These are phyloP conservation scores for Mediolabrus comicus DNA, from an alignment of 108 stramenopile species.

Conservation along the genomic window DNA sequence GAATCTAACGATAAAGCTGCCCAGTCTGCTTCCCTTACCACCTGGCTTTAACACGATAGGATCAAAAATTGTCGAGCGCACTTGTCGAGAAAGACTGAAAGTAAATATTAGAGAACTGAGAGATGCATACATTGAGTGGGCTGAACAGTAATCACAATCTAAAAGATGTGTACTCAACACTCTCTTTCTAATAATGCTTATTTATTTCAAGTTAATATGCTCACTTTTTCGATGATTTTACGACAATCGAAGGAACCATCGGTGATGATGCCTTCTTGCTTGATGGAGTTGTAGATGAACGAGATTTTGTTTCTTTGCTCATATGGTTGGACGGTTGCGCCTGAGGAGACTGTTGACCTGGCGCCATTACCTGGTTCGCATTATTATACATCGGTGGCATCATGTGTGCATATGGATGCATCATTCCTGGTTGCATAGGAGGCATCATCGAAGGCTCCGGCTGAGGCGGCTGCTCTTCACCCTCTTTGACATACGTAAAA, in stretches of 20 bases:
- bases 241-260: conserved; percentile 32
- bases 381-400: conserved; percentile 16
- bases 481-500: conserved; percentile 83
- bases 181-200: not conserved
- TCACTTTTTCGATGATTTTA: conserved; percentile 29
- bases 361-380: conserved; percentile 8
- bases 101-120: conserved; percentile 23
- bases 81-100: conserved; percentile 34
- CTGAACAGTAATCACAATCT: not conserved
- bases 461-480: conserved; percentile 47
- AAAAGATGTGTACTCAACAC: not conserved
- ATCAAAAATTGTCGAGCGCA: conserved; percentile 45
- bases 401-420: conserved; percentile 22
- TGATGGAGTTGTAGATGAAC: conserved; percentile 6
- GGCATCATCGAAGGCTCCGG: conserved; percentile 9
- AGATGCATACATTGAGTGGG: conserved; percentile 45
- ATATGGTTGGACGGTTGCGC: not conserved
- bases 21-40: conserved; percentile 45
- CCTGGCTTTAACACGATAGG: conserved; percentile 59
- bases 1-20: conserved; percentile 39
- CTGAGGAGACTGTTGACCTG: conserved; percentile 6
- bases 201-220: not conserved
- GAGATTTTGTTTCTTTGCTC: not conserved
- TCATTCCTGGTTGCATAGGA: conserved; percentile 23
- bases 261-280: conserved; percentile 21